These are phyloP conservation scores for Globisporangium apiculatum DNA, from an alignment of 352 stramenopile species.

Conservation along the genomic window DNA sequence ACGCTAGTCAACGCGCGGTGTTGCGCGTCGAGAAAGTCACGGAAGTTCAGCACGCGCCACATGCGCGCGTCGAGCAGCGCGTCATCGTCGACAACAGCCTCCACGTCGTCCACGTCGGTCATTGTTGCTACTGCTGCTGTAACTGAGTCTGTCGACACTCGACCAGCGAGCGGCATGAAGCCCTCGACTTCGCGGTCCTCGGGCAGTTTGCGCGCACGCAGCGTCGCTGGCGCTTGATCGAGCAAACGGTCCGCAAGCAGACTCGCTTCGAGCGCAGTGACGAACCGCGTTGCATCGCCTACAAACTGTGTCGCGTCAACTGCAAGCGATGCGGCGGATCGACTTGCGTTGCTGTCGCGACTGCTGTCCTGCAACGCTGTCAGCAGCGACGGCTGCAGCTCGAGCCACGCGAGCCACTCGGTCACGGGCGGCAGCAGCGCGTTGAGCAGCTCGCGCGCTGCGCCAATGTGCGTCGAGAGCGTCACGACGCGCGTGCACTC, in stretches of 20 bases:
- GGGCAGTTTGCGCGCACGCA: constrained; percentile 13
- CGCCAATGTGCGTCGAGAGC: constrained; percentile 4
- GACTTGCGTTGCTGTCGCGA: not conserved
- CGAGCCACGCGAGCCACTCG: constrained; percentile 35
- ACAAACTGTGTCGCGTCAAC: constrained; percentile 7
- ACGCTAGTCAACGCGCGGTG: not conserved
- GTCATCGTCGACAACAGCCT: not conserved
- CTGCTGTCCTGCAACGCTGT: not conserved
- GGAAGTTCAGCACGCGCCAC: constrained; percentile 16
- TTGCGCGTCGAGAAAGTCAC: not conserved
- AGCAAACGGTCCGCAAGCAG: constrained; percentile 12
- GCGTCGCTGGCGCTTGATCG: constrained; percentile 6
- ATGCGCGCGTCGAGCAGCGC: constrained; percentile 15
- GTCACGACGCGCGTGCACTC: constrained; percentile 10
- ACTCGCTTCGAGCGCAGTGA: constrained; percentile 12
- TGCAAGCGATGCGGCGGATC: not conserved
- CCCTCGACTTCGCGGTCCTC: constrained; percentile 36
- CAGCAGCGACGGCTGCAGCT: constrained; percentile 24
- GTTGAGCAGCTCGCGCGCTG: constrained; percentile 20
- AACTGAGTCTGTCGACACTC: not conserved
- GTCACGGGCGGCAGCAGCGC: constrained; percentile 30
- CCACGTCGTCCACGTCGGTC: not conserved
- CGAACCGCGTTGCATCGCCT: constrained; percentile 6
- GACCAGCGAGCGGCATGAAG: constrained; percentile 24
- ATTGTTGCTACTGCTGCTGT: not conserved